Evolutionary conservation across 768 basidiomycete species (phyloP).

Genomic region (Serpula lacrymans): DNA sequence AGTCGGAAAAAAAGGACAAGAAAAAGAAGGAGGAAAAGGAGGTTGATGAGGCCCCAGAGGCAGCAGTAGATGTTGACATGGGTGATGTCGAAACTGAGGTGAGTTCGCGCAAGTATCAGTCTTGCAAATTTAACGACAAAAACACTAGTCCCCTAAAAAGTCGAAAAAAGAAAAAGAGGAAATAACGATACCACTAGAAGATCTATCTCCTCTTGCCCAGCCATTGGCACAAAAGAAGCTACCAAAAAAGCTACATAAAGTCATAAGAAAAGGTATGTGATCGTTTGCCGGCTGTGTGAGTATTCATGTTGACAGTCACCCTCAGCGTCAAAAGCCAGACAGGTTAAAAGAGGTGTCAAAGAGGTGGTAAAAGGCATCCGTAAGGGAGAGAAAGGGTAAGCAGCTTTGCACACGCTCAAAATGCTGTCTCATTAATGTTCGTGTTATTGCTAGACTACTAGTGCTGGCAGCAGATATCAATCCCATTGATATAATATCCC

Average conservation of each 20-base stretch:
- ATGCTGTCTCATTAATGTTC: too few relatives aligned
- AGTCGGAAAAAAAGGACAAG: slow-evolving; percentile 73
- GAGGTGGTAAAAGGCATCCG: slow-evolving; percentile 97
- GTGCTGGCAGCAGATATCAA: slow-evolving; percentile 96
- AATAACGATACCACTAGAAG: slow-evolving; percentile 66
- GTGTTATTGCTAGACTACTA: slow-evolving; percentile 55
- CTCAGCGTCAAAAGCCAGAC: slow-evolving; percentile 87
- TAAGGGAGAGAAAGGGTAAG: slow-evolving; percentile 95
- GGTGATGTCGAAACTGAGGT: slow-evolving; percentile 34
- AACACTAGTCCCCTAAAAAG: slow-evolving; percentile 49
- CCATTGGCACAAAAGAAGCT: slow-evolving; percentile 94
- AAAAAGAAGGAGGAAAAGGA: slow-evolving; percentile 57
- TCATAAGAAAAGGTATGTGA: slow-evolving; percentile 92
- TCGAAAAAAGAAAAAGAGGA: slow-evolving; percentile 63
- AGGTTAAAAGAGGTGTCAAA: slow-evolving; percentile 97
- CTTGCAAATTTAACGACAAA: slow-evolving; percentile 5
- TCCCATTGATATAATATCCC: slow-evolving; percentile 97
- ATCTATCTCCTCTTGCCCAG: slow-evolving; percentile 90
- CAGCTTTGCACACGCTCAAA: slow-evolving; percentile 11
- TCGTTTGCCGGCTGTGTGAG: slow-evolving; percentile 7
- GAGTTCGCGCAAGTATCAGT: slow-evolving; percentile 2
- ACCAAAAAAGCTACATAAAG: slow-evolving; percentile 90
- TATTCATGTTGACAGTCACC: background rate
- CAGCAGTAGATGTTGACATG: slow-evolving; percentile 47
- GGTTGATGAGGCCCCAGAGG: slow-evolving; percentile 25